Percentiles rank a stretch among this genome's conserved stretches.
Evolutionary conservation across 441 rosid genomes (phyloP).

Genomic region (Corymbia citriodora): DNA sequence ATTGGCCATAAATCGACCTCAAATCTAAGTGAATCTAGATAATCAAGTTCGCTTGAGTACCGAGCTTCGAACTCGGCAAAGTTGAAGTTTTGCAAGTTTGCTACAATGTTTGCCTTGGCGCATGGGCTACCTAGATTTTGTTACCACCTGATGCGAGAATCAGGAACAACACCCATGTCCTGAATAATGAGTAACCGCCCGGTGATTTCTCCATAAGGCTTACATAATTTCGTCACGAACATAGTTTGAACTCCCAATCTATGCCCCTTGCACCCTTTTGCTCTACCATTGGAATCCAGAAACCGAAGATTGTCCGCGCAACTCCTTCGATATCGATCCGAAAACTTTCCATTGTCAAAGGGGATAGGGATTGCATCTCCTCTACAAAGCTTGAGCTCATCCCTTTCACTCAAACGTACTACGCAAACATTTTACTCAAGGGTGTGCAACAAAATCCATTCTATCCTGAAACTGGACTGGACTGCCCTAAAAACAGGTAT

Average conservation of each 20-base stretch:
- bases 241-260: neutral
- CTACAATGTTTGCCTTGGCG: neutral
- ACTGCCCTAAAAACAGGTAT: too few species aligned
- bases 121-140: neutral
- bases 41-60: neutral
- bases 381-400: neutral
- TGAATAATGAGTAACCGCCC: neutral
- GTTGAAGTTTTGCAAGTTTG: neutral
- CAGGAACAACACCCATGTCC: neutral
- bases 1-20: neutral
- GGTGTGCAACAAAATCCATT: too few species aligned
- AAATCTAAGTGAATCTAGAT: neutral
- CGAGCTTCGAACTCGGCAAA: neutral
- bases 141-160: neutral
- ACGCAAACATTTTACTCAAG: neutral
- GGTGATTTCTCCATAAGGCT: neutral
- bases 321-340: neutral
- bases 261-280: neutral
- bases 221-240: neutral
- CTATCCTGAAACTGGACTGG: too few species aligned
- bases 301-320: neutral
- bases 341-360: neutral
- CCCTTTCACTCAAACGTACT: neutral
- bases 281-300: neutral
- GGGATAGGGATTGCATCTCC: neutral